A percentile compares a stretch with the other conserved stretches of the same genome.
Conservation (phyloP, 352 stramenopile species). For the Peronospora tabacina region DNA sequence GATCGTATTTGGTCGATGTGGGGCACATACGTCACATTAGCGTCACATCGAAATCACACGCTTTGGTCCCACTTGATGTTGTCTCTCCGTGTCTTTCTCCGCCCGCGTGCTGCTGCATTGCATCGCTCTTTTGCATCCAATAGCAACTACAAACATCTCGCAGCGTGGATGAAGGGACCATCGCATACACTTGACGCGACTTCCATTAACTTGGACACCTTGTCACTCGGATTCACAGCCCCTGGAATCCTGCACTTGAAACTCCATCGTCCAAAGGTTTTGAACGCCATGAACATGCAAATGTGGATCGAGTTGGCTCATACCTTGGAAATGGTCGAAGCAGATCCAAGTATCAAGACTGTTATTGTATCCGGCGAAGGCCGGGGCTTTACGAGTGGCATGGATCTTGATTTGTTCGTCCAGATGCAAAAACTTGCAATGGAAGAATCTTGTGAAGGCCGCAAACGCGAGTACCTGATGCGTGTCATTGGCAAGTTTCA, state of each 20-base stretch:
- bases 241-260: conserved; percentile 69
- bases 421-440: conserved; percentile 60
- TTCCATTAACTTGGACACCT: conserved; percentile 45
- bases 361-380: conserved; percentile 76
- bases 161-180: conserved; percentile 47
- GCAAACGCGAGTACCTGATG: conserved; percentile 77
- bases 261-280: conserved; percentile 71
- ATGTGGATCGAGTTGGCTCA: conserved; percentile 80
- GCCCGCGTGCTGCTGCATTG: conserved; percentile 4
- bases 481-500: conserved; percentile 79
- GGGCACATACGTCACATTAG: conserved; percentile 6
- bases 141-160: conserved; percentile 44
- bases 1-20: conserved; percentile 15
- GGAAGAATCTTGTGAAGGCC: conserved; percentile 58
- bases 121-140: conserved; percentile 16
- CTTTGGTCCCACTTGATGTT: conserved; percentile 12
- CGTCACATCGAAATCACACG: conserved; percentile 19
- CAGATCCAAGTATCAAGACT: conserved; percentile 55
- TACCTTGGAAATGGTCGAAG: conserved; percentile 61
- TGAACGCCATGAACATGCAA: conserved; percentile 88
- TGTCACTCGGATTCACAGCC: conserved; percentile 28
- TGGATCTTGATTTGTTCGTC: conserved; percentile 84
- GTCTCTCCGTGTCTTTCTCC: conserved; percentile 7
- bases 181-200: conserved; percentile 32
- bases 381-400: conserved; percentile 80